A percentile compares a stretch with the other conserved stretches of the same genome.
phyloP scores from a whole-genome alignment of 2,329 filamentous ascomycete genomes.

The Exophiala sideris region DNA sequence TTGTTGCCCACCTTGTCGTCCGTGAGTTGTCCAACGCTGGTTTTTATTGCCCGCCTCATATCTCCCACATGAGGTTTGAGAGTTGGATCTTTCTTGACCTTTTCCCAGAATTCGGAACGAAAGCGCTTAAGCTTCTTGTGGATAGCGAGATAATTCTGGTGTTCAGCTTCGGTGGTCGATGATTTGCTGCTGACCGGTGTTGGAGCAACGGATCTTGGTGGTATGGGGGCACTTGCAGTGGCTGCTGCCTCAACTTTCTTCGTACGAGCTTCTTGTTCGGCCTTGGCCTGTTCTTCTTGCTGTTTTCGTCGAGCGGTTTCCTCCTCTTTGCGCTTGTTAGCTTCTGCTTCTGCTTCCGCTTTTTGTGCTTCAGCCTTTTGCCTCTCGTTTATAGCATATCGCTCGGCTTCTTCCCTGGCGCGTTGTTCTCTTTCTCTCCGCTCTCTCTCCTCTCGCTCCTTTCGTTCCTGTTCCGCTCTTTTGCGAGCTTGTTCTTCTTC shows the following conservation, averaged over 20 bases:
- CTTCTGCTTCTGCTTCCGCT: constrained; percentile 41
- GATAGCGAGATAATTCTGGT: constrained; percentile 53
- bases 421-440: constrained; percentile 37
- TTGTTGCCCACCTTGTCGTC: constrained; percentile 62
- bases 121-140: constrained; percentile 66
- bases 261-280: constrained; percentile 24
- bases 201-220: background rate
- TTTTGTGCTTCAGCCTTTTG: constrained; percentile 42
- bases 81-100: constrained; percentile 53
- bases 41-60: constrained; percentile 67
- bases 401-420: constrained; percentile 44
- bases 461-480: constrained; percentile 38
- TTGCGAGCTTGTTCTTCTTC: constrained; percentile 32
- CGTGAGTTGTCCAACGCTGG: constrained; percentile 70
- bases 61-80: constrained; percentile 68
- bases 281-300: constrained; percentile 32
- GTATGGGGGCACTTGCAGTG: constrained; percentile 4
- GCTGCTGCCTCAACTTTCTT: constrained; percentile 12
- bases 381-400: constrained; percentile 50
- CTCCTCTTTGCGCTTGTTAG: constrained; percentile 34
- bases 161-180: constrained; percentile 40
- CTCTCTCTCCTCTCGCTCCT: constrained; percentile 39
- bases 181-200: background rate
- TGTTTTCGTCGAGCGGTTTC: constrained; percentile 33
- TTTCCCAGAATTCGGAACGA: constrained; percentile 51